Base-by-base conservation (phyloP, 352 stramenopile species). In the Phytophthora gonapodyides region DNA sequence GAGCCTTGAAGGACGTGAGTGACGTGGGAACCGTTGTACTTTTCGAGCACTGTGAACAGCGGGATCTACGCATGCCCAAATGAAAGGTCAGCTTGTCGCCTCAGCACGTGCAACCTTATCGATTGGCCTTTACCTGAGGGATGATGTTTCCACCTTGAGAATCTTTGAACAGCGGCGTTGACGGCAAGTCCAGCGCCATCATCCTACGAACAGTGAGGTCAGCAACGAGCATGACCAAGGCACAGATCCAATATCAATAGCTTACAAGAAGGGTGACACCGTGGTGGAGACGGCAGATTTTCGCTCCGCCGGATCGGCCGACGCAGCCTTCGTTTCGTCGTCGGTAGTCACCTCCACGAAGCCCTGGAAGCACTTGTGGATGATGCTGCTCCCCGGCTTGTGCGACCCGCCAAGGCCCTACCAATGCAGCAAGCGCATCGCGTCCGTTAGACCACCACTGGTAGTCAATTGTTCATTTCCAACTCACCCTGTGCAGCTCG, bases 91-190 rank as follows among this genome's bases (percentile, higher is more conserved):
- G 35, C 31, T 35, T 46, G 1, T 31, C 27, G 5, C 27, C 27
- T 31, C 27, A 31, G 27, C 27, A 31, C 1, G 27, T 31, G 27
- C 27, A 31, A 59, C 30, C 7, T 60, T 31, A 31, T 8, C 12
- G 31, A 6, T 16, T 43, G 15, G 35, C 35, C 7, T 61, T 16
- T 43, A 96, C 84, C 70, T 97, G 85, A 54, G 98, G 97, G 60
- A 99, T 99, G 31, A 99, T 97, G 50, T 99, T 94, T 54, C 96
- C 95, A 47, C 94, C 86, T 67, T 98, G 89, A 7, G 93, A 98
- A 72, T 99, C 97, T 58, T 99, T 99, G 73, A 99, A 99, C 1
- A 99, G 74, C 13, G 98, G 98, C 48, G 97, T 99, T 54, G 98
- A 93, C 7, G 97, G 97, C 48, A 99, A 93, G 73, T 99, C 97